Conservation (phyloP, 805 yeast genomes). For the Huiozyma naganishii region DNA sequence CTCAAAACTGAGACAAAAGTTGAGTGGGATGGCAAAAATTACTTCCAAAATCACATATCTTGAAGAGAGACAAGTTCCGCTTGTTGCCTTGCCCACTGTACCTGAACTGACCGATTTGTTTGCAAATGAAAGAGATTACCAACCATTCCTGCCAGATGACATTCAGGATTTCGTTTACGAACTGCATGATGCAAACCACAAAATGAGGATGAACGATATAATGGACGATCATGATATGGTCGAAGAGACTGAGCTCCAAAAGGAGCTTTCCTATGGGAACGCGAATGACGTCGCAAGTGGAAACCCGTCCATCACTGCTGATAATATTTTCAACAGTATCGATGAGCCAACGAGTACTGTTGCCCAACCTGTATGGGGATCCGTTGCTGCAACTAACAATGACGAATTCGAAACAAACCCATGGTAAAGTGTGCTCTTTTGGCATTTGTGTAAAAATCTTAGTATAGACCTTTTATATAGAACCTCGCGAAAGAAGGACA, state of each 20-base stretch:
- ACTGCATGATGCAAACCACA: conserved; percentile 36
- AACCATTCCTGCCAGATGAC: conserved; percentile 63
- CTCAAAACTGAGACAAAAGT: conserved; percentile 33
- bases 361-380: conserved; percentile 35
- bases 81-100: conserved; percentile 59
- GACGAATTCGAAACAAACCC: conserved; percentile 55
- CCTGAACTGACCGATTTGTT: conserved; percentile 63
- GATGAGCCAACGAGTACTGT: conserved; percentile 48
- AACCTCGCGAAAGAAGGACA: too few species aligned
- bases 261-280: neutral
- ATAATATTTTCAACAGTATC: conserved; percentile 45
- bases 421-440: conserved; percentile 33
- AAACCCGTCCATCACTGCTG: neutral
- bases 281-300: neutral
- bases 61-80: conserved; percentile 42
- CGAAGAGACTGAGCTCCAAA: conserved; percentile 4
- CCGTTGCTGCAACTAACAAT: conserved; percentile 29
- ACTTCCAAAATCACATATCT: conserved; percentile 24
- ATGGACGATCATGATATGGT: conserved; percentile 6
- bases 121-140: conserved; percentile 52
- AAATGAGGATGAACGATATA: conserved; percentile 18
- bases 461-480: neutral
- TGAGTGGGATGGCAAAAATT: conserved; percentile 16
- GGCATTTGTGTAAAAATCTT: neutral
- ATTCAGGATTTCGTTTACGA: conserved; percentile 66